Evolutionary conservation across 306 rosid species (phyloP), one percentile per base, ranked within the genome.

Genomic region (Citrullus colocynthis): DNA sequence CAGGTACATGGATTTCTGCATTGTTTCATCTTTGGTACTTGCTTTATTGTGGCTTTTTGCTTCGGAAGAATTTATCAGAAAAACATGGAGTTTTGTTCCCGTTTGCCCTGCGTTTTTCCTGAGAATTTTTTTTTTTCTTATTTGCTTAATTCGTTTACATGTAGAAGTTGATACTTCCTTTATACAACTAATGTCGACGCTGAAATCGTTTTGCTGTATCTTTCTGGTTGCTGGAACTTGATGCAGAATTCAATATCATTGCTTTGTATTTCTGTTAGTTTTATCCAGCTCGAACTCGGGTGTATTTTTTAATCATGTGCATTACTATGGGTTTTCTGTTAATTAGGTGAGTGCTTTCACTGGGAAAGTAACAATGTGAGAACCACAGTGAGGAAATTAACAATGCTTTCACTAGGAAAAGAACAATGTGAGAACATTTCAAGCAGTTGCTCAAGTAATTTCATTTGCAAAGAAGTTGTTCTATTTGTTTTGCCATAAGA

Each of bases 1-100:
- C 98, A 93, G 97, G 98, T 91, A 76, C 18, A 0, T 14, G 6
- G 12, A 16, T 67, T 41, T 24, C 28, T 24, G 28, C 28, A 24
- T 24, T 1, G 0, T 24, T 24, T 24, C 28, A 1, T 24, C 28
- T 24, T 24, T 24, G 28, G 28, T 24, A 24, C 1, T 24, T 24
- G 28, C 28, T 24, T 24, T 70, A 69, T 7, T 28, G 6, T 15
- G 21, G 2, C 6, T 32, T 64, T 15, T 15, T 16, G 7, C 6
- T 64, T 41, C 44, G 36, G 2, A 5, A 41, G 7, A 39, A 18
- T n/a, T 39, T 41, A 39, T 67, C 16, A 39, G 54, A 11, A 18
- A 10, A 10, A 67, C 0, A 30, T 14, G 3, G 34, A 70, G 16
- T 21, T n/a, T n/a, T 20, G 55, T 18, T 42, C 18, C 5, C 7